A percentile compares a stretch with the other conserved stretches of the same genome.
Conservation (phyloP, 1,284 basidiomycete genomes). For the Ganoderma resinaceum region DNA sequence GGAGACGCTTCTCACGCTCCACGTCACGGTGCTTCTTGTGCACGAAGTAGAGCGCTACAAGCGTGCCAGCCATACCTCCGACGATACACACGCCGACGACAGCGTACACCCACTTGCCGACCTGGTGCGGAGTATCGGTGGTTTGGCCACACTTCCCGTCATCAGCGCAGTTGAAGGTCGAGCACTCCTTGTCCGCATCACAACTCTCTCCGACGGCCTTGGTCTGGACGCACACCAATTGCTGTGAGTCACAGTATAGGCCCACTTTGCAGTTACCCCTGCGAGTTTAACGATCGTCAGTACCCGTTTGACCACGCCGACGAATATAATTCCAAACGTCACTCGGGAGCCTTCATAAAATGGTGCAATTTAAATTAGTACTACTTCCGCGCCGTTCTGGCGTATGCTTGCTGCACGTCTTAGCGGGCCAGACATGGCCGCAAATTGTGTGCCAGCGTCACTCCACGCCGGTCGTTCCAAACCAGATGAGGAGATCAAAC, state of each 20-base stretch:
- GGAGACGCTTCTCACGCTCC: conserved; percentile 81
- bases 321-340: no score
- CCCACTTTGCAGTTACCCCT: conserved; percentile 74
- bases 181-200: conserved; percentile 85
- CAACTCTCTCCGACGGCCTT: conserved; percentile 67
- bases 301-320: background rate
- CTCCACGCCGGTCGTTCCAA: no score
- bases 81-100: conserved; percentile 78
- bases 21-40: conserved; percentile 75
- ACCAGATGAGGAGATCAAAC: no score
- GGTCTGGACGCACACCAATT: conserved; percentile 64
- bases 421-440: no score
- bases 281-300: conserved; percentile 14
- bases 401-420: no score
- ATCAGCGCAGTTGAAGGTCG: conserved; percentile 77
- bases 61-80: conserved; percentile 74
- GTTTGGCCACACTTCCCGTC: conserved; percentile 66
- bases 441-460: no score
- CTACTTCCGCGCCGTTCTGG: no score
- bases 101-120: conserved; percentile 74
- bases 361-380: no score
- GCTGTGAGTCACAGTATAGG: conserved; percentile 75
- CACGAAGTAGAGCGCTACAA: conserved; percentile 71
- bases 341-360: no score
- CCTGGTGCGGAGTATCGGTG: conserved; percentile 68